These are phyloP conservation scores for Kandelia obovata DNA, from an alignment of 345 rosid genomes.

Conservation along the genomic window DNA sequence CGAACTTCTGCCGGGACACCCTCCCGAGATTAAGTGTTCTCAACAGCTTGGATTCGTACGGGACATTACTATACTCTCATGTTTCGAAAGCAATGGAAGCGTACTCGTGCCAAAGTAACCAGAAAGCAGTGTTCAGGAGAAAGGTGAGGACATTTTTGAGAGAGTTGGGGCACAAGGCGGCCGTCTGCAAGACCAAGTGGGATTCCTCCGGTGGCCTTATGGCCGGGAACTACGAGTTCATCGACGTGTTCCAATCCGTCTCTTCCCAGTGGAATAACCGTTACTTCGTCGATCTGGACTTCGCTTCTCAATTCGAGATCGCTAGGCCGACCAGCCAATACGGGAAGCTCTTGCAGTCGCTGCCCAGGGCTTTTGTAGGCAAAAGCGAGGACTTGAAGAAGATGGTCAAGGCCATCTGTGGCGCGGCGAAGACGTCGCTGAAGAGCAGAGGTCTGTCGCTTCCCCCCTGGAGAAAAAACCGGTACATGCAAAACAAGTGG, in stretches of 20 bases:
- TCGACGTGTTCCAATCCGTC: conserved; percentile 56
- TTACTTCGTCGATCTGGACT: conserved; percentile 72
- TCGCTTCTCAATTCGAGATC: conserved; percentile 67
- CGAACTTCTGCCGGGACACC: conserved; percentile 34
- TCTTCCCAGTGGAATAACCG: conserved; percentile 23
- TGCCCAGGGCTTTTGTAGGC: conserved; percentile 66
- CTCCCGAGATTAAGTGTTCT: conserved; percentile 2
- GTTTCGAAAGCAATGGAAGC: conserved; percentile 47
- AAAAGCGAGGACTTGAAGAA: conserved; percentile 56
- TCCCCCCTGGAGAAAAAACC: conserved; percentile 94
- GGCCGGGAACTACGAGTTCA: conserved; percentile 75
- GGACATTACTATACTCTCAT: conserved; percentile 34
- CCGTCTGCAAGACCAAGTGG: conserved; percentile 87
- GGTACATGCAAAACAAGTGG: conserved; percentile 91
- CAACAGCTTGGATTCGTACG: conserved; percentile 37
- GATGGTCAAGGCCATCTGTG: conserved; percentile 48
- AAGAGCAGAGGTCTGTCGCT: conserved; percentile 54
- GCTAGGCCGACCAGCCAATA: conserved; percentile 76
- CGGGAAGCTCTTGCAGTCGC: conserved; percentile 33
- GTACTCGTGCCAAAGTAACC: conserved; percentile 30
- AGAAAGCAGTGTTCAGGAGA: conserved; percentile 46
- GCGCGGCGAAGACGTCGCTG: conserved; percentile 62
- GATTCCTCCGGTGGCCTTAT: conserved; percentile 48
- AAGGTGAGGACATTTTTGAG: conserved; percentile 57
- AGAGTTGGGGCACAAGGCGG: conserved; percentile 78